Percentiles rank a stretch among this genome's conserved stretches.
These are phyloP conservation scores for Pinus taeda DNA, from an alignment of 75 land plant genomes.

Conservation along the genomic window DNA sequence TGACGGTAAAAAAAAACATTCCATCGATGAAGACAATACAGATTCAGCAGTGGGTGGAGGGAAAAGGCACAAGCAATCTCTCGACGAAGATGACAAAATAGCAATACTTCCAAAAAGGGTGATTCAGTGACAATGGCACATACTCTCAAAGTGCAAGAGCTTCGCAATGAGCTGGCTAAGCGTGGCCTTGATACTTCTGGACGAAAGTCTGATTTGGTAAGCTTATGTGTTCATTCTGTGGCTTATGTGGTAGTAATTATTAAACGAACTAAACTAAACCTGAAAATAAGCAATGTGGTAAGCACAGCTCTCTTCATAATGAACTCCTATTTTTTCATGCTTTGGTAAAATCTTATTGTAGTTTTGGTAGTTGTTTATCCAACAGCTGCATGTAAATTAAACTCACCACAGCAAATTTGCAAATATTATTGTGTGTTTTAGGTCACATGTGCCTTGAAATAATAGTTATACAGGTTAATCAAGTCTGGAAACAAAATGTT, in stretches of 20 bases:
- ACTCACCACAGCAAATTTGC: background rate
- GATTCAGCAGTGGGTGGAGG: background rate
- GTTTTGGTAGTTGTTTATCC: background rate
- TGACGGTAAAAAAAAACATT: background rate
- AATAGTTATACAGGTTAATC: background rate
- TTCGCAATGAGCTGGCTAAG: constrained; percentile 49
- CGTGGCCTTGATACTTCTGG: constrained; percentile 66
- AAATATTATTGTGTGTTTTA: background rate
- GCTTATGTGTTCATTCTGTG: background rate
- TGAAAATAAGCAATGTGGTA: background rate
- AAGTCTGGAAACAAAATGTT: background rate
- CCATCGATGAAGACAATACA: background rate
- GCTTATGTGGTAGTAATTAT: background rate
- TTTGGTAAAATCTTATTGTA: background rate
- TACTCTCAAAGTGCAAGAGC: constrained; percentile 40
- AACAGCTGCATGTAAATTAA: background rate
- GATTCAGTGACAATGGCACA: background rate
- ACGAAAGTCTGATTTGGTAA: constrained; percentile 53
- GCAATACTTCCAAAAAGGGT: background rate
- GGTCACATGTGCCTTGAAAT: background rate
- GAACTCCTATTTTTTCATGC: too few relatives aligned
- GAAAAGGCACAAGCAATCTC: background rate
- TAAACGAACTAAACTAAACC: too few relatives aligned
- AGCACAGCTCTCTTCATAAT: background rate
- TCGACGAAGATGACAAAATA: background rate